Conservation (phyloP, 2,329 filamentous ascomycete species). For the Trichophyton mentagrophytes region DNA sequence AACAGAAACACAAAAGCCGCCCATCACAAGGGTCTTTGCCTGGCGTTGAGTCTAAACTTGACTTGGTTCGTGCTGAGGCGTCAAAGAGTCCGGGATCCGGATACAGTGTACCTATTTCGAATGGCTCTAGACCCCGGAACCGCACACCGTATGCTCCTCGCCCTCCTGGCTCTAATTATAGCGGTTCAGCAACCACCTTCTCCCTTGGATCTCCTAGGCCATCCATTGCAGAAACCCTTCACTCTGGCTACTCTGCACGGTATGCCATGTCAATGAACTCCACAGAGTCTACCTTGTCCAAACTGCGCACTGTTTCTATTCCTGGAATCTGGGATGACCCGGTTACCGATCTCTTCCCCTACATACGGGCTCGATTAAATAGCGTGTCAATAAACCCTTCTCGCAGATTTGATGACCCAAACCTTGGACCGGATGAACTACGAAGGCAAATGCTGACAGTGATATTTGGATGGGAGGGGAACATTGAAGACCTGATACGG, state of each 20-base stretch:
- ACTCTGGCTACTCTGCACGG: constrained; percentile 31
- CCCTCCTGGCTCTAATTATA: constrained; percentile 31
- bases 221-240: constrained; percentile 21
- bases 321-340: constrained; percentile 63
- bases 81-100: constrained; percentile 54
- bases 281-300: constrained; percentile 43
- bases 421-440: constrained; percentile 61
- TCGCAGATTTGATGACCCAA: constrained; percentile 43
- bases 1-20: constrained; percentile 5
- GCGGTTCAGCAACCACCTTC: constrained; percentile 36
- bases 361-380: constrained; percentile 63
- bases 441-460: constrained; percentile 82
- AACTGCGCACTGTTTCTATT: constrained; percentile 66
- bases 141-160: constrained; percentile 29
- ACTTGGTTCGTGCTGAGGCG: constrained; percentile 32
- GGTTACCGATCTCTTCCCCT: constrained; percentile 72
- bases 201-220: constrained; percentile 28
- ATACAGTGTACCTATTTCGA: constrained; percentile 26
- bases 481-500: constrained; percentile 65
- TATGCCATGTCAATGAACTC: constrained; percentile 35
- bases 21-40: background rate
- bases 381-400: constrained; percentile 72
- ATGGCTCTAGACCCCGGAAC: constrained; percentile 39
- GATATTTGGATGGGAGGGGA: constrained; percentile 89
- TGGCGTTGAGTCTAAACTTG: constrained; percentile 5